Evolutionary conservation across 2,329 filamentous ascomycete species (phyloP), one percentile per base, ranked within the genome.

Genomic region (Exophiala sp.): DNA sequence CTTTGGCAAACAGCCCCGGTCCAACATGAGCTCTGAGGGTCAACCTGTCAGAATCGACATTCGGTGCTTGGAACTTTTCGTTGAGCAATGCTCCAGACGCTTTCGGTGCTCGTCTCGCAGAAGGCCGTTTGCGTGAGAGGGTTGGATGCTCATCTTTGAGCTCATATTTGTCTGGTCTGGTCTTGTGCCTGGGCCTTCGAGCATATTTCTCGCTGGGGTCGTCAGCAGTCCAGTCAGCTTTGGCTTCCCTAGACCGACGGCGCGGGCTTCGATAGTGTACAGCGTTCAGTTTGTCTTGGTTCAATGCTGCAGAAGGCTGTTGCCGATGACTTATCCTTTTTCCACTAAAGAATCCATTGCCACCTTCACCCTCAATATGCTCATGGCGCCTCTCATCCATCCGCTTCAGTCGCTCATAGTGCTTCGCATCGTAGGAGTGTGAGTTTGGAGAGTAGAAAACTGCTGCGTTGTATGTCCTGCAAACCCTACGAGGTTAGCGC

Each of bases 11-110:
- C 32, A 62, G 38, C 2, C 56, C 59, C 9, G 52, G 51, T 32
- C 46, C 52, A 29, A 27, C 23, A 14, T 46, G 45, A n/a, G 47
- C 32, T n/a, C 46, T 57, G 10, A 62, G 45, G 18, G 56, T 57
- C 14, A 62, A 41, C 30, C 60, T 48, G n/a, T 55, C 44, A 6
- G 41, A 19, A 13, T 54, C 47, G 21, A 61, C 52, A 34, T 61
- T 61, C 14, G 57, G 50, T 8, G 60, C 58, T 35, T 52, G 49
- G 48, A 62, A 61, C 22, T 54, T 49, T 22, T 54, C 27, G 19
- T 55, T 53, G 18, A 58, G 19, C 4, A n/a, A 39, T 16, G 23
- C 10, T 5, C 45, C 48, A 1, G 45, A 41, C 30, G 50, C 57
- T 30, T 48, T 54, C 34, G 35, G 39, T 8, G 14, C 34, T 11